Evolutionary conservation across 1,284 basidiomycete genomes (phyloP).

Genomic region (Trichosporon inkin): DNA sequence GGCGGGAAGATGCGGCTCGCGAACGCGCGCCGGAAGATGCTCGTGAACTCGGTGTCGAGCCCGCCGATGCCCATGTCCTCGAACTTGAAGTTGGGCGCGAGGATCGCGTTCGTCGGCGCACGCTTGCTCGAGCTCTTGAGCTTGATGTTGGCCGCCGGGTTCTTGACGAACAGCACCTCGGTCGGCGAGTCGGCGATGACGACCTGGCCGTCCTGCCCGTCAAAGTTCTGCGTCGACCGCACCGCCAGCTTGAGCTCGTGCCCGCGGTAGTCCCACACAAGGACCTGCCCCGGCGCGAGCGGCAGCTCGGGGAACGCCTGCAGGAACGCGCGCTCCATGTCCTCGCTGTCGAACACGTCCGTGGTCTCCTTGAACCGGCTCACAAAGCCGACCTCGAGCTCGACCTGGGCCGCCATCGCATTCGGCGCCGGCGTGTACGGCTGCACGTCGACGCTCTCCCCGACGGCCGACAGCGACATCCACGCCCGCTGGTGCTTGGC

Average conservation of each 20-base stretch:
- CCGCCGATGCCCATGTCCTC: conserved; percentile 99
- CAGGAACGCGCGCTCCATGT: conserved; percentile 72
- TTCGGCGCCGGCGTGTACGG: conserved; percentile 60
- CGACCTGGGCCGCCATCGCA: conserved; percentile 69
- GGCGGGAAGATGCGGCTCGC: conserved; percentile 97
- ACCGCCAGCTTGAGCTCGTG: conserved; percentile 74
- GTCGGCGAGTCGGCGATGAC: conserved; percentile 89
- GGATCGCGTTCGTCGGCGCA: conserved; percentile 87
- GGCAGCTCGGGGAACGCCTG: conserved; percentile 65
- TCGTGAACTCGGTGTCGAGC: conserved; percentile 88
- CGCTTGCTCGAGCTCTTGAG: conserved; percentile 89
- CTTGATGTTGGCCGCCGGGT: conserved; percentile 73
- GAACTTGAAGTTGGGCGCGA: conserved; percentile 98
- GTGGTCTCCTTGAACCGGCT: conserved; percentile 62
- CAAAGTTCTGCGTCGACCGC: conserved; percentile 60
- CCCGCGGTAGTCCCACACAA: conserved; percentile 89
- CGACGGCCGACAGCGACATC: conserved; percentile 73
- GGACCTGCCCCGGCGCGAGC: conserved; percentile 60
- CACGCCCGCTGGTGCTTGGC: conserved; percentile 62
- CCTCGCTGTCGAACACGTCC: conserved; percentile 75
- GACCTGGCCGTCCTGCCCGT: conserved; percentile 54
- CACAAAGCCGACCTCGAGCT: conserved; percentile 73
- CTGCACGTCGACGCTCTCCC: conserved; percentile 70
- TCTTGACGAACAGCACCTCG: conserved; percentile 83
- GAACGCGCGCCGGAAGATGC: conserved; percentile 98